These are phyloP conservation scores for Blastomyces parvus DNA, from an alignment of 2,329 filamentous ascomycete genomes.

Conservation along the genomic window DNA sequence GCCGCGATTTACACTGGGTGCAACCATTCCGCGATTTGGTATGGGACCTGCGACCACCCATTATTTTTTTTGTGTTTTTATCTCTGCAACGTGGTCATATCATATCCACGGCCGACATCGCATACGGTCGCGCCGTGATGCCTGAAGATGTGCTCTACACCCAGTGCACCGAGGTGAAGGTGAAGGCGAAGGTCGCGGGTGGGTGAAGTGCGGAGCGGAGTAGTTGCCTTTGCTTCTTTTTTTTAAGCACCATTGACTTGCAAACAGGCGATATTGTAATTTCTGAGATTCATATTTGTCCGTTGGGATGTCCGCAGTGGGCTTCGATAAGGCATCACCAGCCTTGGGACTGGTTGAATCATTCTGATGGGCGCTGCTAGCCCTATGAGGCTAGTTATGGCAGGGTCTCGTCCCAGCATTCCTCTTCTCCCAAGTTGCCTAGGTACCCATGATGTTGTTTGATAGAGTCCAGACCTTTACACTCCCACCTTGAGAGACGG, in stretches of 20 bases:
- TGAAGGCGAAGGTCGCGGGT: not conserved
- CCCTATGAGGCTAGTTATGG: no score
- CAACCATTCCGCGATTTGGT: slow-evolving; percentile 98
- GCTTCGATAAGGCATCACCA: not conserved
- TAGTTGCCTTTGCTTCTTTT: not conserved
- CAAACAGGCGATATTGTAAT: not conserved
- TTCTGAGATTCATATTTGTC: not conserved
- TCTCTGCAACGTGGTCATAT: not conserved
- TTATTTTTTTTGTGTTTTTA: slow-evolving; percentile 2
- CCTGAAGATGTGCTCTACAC: not conserved
- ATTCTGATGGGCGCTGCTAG: no score
- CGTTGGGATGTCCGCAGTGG: not conserved
- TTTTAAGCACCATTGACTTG: not conserved
- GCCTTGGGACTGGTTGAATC: not conserved
- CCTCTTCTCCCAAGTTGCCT: no score
- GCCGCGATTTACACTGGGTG: slow-evolving; percentile 92
- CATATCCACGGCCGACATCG: not conserved
- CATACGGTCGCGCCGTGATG: not conserved
- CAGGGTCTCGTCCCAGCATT: no score
- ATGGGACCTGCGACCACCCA: slow-evolving; percentile 41
- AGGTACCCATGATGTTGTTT: not conserved
- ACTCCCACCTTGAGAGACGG: not conserved
- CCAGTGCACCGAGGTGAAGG: not conserved
- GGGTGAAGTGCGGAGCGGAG: not conserved
- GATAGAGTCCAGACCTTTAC: not conserved